Conservation (phyloP, 1,139 yeast species). For the Yamadazyma conglobata region DNA sequence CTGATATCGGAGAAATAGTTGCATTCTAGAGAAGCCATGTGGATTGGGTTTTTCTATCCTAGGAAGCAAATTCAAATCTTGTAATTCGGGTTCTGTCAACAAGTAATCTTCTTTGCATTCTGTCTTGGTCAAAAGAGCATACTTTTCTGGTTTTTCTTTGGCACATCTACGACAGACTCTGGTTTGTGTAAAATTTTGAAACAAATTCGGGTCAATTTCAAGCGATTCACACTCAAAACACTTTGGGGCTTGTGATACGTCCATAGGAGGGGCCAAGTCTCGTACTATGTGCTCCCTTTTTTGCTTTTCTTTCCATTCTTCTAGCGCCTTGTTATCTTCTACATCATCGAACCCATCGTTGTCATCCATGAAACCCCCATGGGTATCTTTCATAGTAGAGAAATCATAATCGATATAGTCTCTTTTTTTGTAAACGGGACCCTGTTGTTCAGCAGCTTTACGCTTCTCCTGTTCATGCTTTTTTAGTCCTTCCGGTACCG, state of each 20-base stretch:
- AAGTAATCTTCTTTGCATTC: conserved; percentile 93
- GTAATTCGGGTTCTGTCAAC: conserved; percentile 86
- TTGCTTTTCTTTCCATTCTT: conserved; percentile 77
- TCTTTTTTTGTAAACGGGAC: conserved; percentile 48
- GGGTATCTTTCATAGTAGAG: conserved; percentile 73
- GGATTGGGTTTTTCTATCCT: conserved; percentile 92
- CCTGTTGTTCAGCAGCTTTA: conserved; percentile 17
- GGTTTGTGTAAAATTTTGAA: conserved; percentile 58
- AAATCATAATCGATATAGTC: conserved; percentile 93
- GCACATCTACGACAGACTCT: conserved; percentile 81
- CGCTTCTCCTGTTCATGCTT: conserved; percentile 12
- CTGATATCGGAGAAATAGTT: conserved; percentile 80
- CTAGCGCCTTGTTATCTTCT: conserved; percentile 43
- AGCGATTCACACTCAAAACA: conserved; percentile 79
- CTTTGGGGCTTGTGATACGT: conserved; percentile 66
- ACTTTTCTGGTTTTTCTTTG: conserved; percentile 75
- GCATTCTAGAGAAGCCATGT: conserved; percentile 92
- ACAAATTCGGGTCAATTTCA: conserved; percentile 74
- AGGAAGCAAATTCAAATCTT: conserved; percentile 64
- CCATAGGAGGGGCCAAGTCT: conserved; percentile 68
- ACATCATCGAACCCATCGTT: conserved; percentile 17
- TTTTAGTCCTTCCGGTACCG: conserved; percentile 11
- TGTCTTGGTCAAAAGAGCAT: conserved; percentile 86
- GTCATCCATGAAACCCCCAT: conserved; percentile 13
- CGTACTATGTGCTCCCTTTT: conserved; percentile 36